Evolutionary conservation across 1,284 basidiomycete genomes (phyloP), one percentile per base, ranked within the genome.

Genomic region (Anthracocystis panici-leucophaei): DNA sequence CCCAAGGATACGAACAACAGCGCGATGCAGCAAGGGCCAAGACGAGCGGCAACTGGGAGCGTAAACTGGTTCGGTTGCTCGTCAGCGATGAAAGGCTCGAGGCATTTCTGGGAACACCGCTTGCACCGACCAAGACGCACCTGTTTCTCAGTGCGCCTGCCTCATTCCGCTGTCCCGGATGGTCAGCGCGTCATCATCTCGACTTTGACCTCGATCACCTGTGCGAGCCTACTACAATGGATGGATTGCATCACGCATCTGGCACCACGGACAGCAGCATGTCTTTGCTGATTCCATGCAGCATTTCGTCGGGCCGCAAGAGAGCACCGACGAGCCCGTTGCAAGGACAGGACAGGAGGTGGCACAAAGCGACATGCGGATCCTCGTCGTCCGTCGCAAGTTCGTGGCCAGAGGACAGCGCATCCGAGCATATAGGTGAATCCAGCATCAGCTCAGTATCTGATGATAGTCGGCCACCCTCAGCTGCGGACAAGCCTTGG

Each of bases 11-110:
- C 11, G 31, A 67, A 3, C 18, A 38, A 11, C 48, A 60, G 14
- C 54, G 65, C 42, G 38, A 65, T 14, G 49, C 48, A 23, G 76
- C 68, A 14, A 59, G 76, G 20, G 49, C 62, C 35, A 80, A 78
- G 53, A 72, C 65, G n/a, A 63, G 65, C 51, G 60, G 50, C 49
- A 58, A 70, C 20, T 68, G 78, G 59, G 79, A 79, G 33, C 77
- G 79, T 52, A 75, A 74, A 59, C 76, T 80, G 20, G 69, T 78
- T 5, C 66, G 78, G 16, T 44, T 73, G 29, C 61, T 71, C 2
- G 66, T 80, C 40, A 61, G 61, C 21, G 55, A 73, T 14, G 57
- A 67, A 35, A 51, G 51, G 5, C 66, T 70, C 29, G 65, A 69
- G 29, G 29, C 59, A 2, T 62, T 69, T 20, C 16, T 65, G 11